A percentile compares a stretch with the other conserved stretches of the same genome.
These are phyloP conservation scores for Clavispora fructus DNA, from an alignment of 805 yeast species.

Conservation along the genomic window DNA sequence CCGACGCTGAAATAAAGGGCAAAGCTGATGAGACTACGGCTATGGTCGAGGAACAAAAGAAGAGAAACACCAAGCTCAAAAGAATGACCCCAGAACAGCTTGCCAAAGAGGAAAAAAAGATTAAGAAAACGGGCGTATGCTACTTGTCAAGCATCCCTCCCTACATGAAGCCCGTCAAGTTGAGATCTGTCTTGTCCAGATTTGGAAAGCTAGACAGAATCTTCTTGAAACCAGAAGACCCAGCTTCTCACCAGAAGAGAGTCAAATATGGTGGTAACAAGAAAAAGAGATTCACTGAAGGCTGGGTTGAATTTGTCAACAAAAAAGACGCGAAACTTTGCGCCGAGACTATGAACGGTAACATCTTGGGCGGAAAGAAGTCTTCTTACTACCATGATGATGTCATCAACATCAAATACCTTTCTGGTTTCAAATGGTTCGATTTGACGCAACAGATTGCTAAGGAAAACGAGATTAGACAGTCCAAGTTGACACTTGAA, in stretches of 20 bases:
- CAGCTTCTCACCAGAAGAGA: constrained; percentile 56
- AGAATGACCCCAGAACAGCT: constrained; percentile 52
- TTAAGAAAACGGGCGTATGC: constrained; percentile 82
- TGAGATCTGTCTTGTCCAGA: constrained; percentile 71
- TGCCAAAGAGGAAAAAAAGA: constrained; percentile 49
- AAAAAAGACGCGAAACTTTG: constrained; percentile 87
- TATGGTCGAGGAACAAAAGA: constrained; percentile 13
- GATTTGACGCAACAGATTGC: constrained; percentile 92
- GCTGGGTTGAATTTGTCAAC: constrained; percentile 89
- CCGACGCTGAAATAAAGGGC: background rate
- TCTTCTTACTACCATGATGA: constrained; percentile 91
- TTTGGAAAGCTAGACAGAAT: constrained; percentile 89
- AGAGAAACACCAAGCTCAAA: constrained; percentile 38
- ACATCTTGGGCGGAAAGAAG: constrained; percentile 87
- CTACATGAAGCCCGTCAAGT: constrained; percentile 90
- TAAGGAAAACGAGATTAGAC: constrained; percentile 81
- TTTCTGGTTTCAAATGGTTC: constrained; percentile 91
- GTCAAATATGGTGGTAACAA: constrained; percentile 89
- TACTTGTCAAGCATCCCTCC: constrained; percentile 91
- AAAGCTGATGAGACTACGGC: constrained; percentile 11
- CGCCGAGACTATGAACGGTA: constrained; percentile 81
- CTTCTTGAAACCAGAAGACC: constrained; percentile 82
- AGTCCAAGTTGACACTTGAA: constrained; percentile 81
- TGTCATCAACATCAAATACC: constrained; percentile 82
- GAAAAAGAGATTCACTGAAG: constrained; percentile 82